Conservation (phyloP, 768 basidiomycete species). For the Lenzites betulinus region DNA sequence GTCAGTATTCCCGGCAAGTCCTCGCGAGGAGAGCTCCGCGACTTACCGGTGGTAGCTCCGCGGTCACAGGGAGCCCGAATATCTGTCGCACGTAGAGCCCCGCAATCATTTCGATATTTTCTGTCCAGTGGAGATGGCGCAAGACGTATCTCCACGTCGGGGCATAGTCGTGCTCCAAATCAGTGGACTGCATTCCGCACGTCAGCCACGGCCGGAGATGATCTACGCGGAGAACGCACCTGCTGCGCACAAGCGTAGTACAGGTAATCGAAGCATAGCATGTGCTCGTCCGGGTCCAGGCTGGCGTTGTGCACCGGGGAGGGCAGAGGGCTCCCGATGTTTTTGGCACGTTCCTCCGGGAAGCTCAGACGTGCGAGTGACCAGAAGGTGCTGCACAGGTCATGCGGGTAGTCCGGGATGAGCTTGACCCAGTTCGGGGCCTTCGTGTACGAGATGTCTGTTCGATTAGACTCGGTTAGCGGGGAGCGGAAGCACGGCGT, state of each 20-base stretch:
- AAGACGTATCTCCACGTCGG: conserved; percentile 41
- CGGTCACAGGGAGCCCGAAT: conserved; percentile 29
- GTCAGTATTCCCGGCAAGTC: background rate
- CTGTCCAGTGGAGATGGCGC: conserved; percentile 37
- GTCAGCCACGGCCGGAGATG: background rate
- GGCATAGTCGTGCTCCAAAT: conserved; percentile 34
- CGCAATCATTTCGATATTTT: conserved; percentile 33
- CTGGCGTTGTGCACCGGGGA: conserved; percentile 29
- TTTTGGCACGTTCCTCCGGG: conserved; percentile 33
- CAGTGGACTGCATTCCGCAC: conserved; percentile 26
- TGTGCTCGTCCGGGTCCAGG: conserved; percentile 40
- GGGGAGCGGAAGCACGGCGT: background rate
- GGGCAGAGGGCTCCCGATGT: conserved; percentile 28
- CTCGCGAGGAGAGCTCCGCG: background rate
- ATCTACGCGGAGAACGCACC: conserved; percentile 19
- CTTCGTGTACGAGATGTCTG: conserved; percentile 41
- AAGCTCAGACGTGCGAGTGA: conserved; percentile 36
- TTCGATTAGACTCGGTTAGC: conserved; percentile 5
- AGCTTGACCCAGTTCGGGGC: conserved; percentile 36
- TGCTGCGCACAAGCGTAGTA: conserved; percentile 39
- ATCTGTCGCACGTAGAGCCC: conserved; percentile 33
- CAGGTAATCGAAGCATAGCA: conserved; percentile 44
- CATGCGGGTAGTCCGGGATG: conserved; percentile 34
- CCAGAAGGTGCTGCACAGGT: conserved; percentile 37
- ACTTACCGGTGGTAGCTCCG: conserved; percentile 37